Evolutionary conservation across 2,329 filamentous ascomycete species (phyloP), one percentile per base, ranked within the genome.

Genomic region (Fusarium metavorans): DNA sequence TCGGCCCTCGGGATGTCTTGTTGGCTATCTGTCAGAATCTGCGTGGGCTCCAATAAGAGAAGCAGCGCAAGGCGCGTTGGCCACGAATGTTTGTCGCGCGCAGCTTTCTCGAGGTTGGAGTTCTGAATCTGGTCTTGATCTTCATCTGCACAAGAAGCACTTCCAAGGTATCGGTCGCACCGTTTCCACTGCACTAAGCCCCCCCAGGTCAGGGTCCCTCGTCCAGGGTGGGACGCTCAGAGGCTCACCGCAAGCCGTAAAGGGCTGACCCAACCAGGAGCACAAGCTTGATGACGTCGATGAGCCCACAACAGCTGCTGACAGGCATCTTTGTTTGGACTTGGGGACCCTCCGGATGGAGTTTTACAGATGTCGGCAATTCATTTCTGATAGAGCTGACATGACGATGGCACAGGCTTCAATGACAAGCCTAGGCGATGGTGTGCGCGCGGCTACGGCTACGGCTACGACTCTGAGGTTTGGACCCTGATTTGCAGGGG

Each of bases 401-500:
- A 34, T 39, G 58, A 73, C 56, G 37, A 68, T 32, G 37, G 35
- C 32, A 48, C 35, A 54, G 63, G 27, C 64, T 48, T 67, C 65
- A 62, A 70, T 72, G 68, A 69, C 27, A 27, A 52, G 37, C 34
- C 52, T 48, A 62, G 41, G 37, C 56, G 59, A 50, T 43, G 16
- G n/a, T 61, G 39, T 43, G 14, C 59, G 59, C 56, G 56, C 37
- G 50, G 70, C 35, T 74, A 30, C 41, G 66, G 66, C 70, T 69
- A 48, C 37, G 45, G 66, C 35, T 74, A 30, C 41, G 66, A 70
- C 70, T 69, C 50, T 54, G 58, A 64, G 62, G 54, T 67, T 66
- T 76, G 67, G 75, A 76, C 76, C 76, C 76, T 77, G 75, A 76
- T 67, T 37, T 66, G 56, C 75, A 76, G 62, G 68, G 66, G 25